Evolutionary conservation across 2,329 filamentous ascomycete genomes (phyloP).

Genomic region (Beauveria sp.): DNA sequence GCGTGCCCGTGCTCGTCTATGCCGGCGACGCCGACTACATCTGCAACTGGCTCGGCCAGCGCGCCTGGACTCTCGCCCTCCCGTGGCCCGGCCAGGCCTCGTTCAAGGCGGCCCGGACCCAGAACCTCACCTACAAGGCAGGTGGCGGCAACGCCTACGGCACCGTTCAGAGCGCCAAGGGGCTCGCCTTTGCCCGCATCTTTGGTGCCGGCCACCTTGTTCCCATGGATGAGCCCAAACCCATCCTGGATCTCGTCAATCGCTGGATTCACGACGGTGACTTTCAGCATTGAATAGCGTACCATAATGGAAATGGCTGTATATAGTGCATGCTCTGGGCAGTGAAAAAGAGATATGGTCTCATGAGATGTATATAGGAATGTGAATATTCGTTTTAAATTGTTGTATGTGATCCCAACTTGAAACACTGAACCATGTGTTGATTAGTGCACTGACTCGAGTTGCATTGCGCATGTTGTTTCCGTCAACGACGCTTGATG

Average conservation of each 20-base stretch:
- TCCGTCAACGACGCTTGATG: too few relatives aligned
- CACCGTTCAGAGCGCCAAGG: constrained; percentile 78
- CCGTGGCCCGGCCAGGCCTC: constrained; percentile 84
- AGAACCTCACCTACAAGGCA: constrained; percentile 57
- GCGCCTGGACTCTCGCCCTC: constrained; percentile 87
- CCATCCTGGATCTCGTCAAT: constrained; percentile 88
- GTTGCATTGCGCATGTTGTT: too few relatives aligned
- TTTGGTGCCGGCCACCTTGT: constrained; percentile 96
- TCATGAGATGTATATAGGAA: constrained; percentile 6
- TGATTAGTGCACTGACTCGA: too few relatives aligned
- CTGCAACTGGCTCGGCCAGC: constrained; percentile 98
- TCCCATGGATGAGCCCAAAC: constrained; percentile 87
- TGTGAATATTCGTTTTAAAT: background rate
- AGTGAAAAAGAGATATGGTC: background rate
- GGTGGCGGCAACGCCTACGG: constrained; percentile 46
- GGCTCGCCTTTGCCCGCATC: constrained; percentile 90
- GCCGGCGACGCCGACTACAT: constrained; percentile 85
- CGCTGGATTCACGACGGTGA: constrained; percentile 58
- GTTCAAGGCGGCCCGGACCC: constrained; percentile 63
- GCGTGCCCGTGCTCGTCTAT: constrained; percentile 94
- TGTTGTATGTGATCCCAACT: too few relatives aligned
- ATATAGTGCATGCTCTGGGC: background rate
- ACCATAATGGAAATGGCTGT: background rate
- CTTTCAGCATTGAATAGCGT: background rate
- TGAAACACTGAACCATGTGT: too few relatives aligned